Base-by-base conservation (phyloP, 1,284 basidiomycete species). In the Taiwanofungus camphoratus region DNA sequence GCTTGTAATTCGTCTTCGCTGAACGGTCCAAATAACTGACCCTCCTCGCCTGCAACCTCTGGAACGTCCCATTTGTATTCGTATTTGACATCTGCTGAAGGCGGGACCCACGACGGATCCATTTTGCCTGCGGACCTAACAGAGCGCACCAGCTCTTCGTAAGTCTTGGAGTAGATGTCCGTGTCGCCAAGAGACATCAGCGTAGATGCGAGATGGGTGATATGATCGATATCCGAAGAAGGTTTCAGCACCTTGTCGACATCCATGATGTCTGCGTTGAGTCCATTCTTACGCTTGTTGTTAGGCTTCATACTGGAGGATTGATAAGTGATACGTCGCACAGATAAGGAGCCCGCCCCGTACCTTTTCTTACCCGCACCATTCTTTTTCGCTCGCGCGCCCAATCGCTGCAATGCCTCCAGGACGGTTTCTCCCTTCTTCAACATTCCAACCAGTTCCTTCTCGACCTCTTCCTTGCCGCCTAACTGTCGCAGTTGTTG, bases 361-460 rank as follows among this genome's bases (percentile, higher is more conserved):
- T 19, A 52, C 55, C 73, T 46, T 56, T 67, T 70, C 41, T 67
- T 67, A 19, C 56, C 59, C 26, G 69, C 63, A 35, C 52, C 47
- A 23, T 62, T 67, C 64, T 79, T 83, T 65, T 87, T 91, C 19
- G 79, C 74, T 51, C 75, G 75, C 3, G 68, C 70, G 8, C 95
- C 95, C 1, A 97, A 66, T 16, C 95, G 77, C 52, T 93, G 91
- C 43, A 99, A 64, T 3, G 92, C 89, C 59, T 92, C 88, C 19
- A 97, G 69, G 1, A 98, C 88, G 0, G 88, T 88, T 67, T 99
- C 95, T 3, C 91, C 91, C 49, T 87, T 86, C 65, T 87, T 84
- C 62, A 98, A 74, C 62, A 85, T 69, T 8, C 70, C 68, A 2
- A 93, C 68, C 3, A 93, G 70, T 45, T 85, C 73, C 52, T 74